phyloP scores from a whole-genome alignment of 1,284 basidiomycete species.

The Boletus hoseneyae region DNA sequence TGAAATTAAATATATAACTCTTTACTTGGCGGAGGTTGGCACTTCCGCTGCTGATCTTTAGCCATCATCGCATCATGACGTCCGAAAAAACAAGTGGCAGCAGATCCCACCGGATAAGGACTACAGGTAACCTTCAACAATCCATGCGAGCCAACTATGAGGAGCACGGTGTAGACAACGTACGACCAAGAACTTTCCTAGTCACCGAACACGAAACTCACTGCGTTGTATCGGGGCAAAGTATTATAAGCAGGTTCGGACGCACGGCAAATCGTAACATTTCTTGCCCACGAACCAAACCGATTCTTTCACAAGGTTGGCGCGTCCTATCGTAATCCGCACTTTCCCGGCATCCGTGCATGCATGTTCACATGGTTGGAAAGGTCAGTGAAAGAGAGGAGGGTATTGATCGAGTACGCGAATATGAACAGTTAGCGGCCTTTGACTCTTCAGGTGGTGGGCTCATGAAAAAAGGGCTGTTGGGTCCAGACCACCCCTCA shows the following conservation, averaged over 20 bases:
- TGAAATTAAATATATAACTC: background rate
- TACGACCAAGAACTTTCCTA: constrained; percentile 30
- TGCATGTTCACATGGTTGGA: constrained; percentile 54
- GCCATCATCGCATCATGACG: constrained; percentile 3
- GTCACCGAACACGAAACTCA: constrained; percentile 9
- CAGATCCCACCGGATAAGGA: constrained; percentile 41
- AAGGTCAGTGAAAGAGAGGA: constrained; percentile 33
- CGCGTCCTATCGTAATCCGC: constrained; percentile 67
- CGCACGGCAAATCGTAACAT: background rate
- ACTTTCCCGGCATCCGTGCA: constrained; percentile 63
- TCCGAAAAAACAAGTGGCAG: constrained; percentile 12
- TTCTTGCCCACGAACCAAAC: background rate
- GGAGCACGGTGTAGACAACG: constrained; percentile 63
- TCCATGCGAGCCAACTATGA: constrained; percentile 72
- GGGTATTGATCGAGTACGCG: background rate
- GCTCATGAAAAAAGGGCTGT: constrained; percentile 14
- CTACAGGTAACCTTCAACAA: constrained; percentile 48
- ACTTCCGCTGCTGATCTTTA: background rate
- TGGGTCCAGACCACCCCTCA: constrained; percentile 21
- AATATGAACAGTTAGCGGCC: background rate
- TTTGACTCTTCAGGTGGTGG: constrained; percentile 26
- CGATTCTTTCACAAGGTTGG: constrained; percentile 42
- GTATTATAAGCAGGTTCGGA: constrained; percentile 31
- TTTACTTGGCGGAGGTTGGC: too few species aligned
- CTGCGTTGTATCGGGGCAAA: constrained; percentile 3